A percentile compares a stretch with the other conserved stretches of the same genome.
Conservation (phyloP, 2,329 filamentous ascomycete species). For the Xylariaceae sp. region DNA sequence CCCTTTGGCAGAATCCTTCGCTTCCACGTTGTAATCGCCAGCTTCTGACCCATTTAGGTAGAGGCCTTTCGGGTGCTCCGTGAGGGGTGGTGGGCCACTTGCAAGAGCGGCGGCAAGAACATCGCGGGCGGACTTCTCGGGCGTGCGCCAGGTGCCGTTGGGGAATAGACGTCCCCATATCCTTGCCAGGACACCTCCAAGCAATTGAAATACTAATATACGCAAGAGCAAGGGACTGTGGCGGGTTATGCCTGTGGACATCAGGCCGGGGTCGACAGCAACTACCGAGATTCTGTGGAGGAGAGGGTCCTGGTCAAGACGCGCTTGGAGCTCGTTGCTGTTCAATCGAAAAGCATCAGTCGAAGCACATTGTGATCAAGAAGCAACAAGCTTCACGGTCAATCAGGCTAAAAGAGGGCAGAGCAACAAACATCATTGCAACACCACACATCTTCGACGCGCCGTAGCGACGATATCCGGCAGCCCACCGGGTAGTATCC, state of each 20-base stretch:
- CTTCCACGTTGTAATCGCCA: conserved; percentile 5
- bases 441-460: conserved; percentile 10
- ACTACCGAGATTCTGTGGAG: conserved; percentile 8
- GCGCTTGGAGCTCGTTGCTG: conserved; percentile 4
- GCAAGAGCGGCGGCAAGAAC: conserved; percentile 6
- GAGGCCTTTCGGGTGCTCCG: conserved; percentile 5
- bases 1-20: conserved; percentile 7
- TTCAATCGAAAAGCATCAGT: background rate
- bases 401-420: background rate
- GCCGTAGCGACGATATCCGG: conserved; percentile 9
- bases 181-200: conserved; percentile 1
- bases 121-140: conserved; percentile 7
- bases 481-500: background rate
- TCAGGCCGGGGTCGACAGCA: conserved; percentile 6
- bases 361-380: background rate
- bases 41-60: conserved; percentile 8
- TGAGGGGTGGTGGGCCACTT: conserved; percentile 4
- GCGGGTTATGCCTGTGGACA: conserved; percentile 6
- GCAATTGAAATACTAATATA: conserved; percentile 1
- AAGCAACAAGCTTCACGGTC: background rate
- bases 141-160: conserved; percentile 6
- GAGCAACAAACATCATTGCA: conserved; percentile 3
- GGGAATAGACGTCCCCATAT: conserved; percentile 3
- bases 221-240: conserved; percentile 5
- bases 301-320: conserved; percentile 3